Evolutionary conservation across 345 rosid species (phyloP), one percentile per base, ranked within the genome.

Genomic region (Camelina neglecta): DNA sequence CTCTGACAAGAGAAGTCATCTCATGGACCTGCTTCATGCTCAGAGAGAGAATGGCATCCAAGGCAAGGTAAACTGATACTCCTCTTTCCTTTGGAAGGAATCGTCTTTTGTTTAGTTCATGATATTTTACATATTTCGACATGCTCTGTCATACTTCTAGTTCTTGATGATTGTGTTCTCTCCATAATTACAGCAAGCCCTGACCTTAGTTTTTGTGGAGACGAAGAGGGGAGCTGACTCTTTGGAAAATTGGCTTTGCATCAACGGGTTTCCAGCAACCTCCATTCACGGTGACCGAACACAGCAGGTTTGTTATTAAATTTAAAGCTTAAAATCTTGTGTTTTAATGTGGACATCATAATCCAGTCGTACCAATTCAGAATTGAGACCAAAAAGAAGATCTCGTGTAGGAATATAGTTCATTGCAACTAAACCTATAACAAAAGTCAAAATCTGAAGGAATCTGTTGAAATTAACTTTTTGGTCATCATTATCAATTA

Each of bases 21-120:
- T 95, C 50, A 95, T 95, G 99, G 99, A 95, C 81, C 98, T 95
- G 65, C 97, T 95, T 79, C 97, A 92, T 59, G 99, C 99, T 16
- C 99, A 95, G 74, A 88, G 89, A 84, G 93, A 79, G 65, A 88
- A 81, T 84, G 98, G 84, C 73, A 74, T 74, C 77, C 89, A 89
- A 38, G 86, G 86, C 69, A 95, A 90, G 99, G 99, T 95, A 84
- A 54, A 73, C 23, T 74, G 41, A 20, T 13, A 29, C 47, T 58
- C 62, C 39, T 57, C 50, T 36, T 62, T 76, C 11, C 13, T 60
- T 53, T 64, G 9, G 16, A 31, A 47, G 54, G 7, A 16, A 45
- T 59, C 42, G 8, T 45, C 42, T 49, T 11, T 24, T 29, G 54
- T 44, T 44, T 29, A 11, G 23, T 13, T 56, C 36, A 55, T 63